Conservation (phyloP, 2,329 filamentous ascomycete genomes). For the Teratosphaeria epicoccoides region DNA sequence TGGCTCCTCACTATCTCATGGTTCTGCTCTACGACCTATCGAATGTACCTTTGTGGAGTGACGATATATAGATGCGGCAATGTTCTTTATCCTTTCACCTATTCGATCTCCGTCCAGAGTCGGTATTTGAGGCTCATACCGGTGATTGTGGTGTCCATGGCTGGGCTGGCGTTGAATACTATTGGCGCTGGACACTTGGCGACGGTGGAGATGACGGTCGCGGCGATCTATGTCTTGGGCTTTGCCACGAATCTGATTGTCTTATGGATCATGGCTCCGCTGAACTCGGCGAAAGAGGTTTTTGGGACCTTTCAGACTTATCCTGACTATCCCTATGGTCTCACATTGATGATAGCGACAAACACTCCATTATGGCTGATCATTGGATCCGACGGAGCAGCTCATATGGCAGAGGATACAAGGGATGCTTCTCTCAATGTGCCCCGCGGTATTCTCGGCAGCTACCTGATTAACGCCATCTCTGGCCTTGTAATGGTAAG, state of each 20-base stretch:
- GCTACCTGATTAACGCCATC: slow-evolving; percentile 8
- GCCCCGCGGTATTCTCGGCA: slow-evolving; percentile 21
- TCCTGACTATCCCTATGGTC: slow-evolving; percentile 26
- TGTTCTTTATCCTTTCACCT: slow-evolving; percentile 31
- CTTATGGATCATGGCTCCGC: slow-evolving; percentile 25
- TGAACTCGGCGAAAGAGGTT: slow-evolving; percentile 3
- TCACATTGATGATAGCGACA: neutral
- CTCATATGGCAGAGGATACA: slow-evolving; percentile 23
- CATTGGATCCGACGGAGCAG: slow-evolving; percentile 15
- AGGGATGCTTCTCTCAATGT: slow-evolving; percentile 19
- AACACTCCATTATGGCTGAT: slow-evolving; percentile 15
- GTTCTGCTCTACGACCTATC: slow-evolving; percentile 7
- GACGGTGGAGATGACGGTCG: slow-evolving; percentile 36
- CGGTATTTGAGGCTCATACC: neutral
- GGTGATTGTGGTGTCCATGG: slow-evolving; percentile 11
- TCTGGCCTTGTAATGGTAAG: neutral
- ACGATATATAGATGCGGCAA: slow-evolving; percentile 12
- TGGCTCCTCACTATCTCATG: slow-evolving; percentile 13
- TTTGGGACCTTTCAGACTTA: slow-evolving; percentile 39
- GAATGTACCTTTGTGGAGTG: slow-evolving; percentile 8
- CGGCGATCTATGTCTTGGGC: slow-evolving; percentile 41
- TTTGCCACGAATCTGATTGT: slow-evolving; percentile 43
- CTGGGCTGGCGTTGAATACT: slow-evolving; percentile 32
- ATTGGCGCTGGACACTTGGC: slow-evolving; percentile 34
- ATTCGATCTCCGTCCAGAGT: neutral